Conservation (phyloP, 176 grass and related monocot species). For the Cenchrus americanus region DNA sequence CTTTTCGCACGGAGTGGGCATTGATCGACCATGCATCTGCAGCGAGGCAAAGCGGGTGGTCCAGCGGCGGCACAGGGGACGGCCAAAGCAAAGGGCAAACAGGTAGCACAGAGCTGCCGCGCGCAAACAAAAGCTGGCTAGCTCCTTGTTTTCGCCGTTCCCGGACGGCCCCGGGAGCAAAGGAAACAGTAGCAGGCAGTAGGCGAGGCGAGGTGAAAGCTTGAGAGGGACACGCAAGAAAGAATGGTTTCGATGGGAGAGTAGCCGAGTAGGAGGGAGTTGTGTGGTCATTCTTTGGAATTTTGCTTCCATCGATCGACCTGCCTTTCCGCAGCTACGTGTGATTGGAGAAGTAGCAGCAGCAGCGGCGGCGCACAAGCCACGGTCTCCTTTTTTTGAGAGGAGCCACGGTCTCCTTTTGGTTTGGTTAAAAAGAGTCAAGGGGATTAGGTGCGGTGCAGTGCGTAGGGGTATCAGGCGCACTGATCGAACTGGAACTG, state of each 20-base stretch:
- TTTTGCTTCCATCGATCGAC: not conserved
- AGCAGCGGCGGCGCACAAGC: not conserved
- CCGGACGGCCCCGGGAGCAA: not conserved
- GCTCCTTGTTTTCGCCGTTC: slow-evolving; percentile 28
- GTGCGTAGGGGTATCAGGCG: not conserved
- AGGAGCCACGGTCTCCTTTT: not conserved
- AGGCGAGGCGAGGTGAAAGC: slow-evolving; percentile 21
- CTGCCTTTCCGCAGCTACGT: slow-evolving; percentile 2
- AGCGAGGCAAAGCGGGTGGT: slow-evolving; percentile 26
- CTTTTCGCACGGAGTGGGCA: not conserved
- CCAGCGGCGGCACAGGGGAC: not conserved
- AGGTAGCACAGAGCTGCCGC: not conserved
- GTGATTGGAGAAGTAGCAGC: no score
- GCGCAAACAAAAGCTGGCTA: not conserved
- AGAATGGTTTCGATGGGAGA: not conserved
- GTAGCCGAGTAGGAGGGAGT: not conserved
- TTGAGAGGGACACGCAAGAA: slow-evolving; percentile 10
- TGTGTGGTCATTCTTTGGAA: slow-evolving; percentile 11
- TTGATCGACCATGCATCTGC: not conserved
- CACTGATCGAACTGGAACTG: not conserved
- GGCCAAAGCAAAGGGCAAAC: not conserved
- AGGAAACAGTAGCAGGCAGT: not conserved
- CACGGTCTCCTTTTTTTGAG: not conserved
- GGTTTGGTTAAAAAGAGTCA: slow-evolving; percentile 14
- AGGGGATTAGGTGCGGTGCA: not conserved